Evolutionary conservation across 148 eudicot genomes (phyloP), one percentile per base, ranked within the genome.

Genomic region (Gaultheria prostrata): DNA sequence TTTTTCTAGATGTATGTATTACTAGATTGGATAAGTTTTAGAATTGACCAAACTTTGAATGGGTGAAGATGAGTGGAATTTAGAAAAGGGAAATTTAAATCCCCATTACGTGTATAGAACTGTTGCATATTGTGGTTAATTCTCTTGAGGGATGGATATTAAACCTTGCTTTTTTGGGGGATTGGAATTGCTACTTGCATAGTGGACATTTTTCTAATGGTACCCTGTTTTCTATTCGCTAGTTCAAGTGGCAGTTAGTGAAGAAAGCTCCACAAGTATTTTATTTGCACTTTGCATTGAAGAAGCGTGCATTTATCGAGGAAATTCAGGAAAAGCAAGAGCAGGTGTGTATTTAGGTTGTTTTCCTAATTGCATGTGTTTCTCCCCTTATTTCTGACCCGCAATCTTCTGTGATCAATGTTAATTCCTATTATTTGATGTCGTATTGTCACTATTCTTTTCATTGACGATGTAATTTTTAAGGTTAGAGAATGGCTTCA

Each of bases 401-500:
- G 43, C 20, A 76, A 39, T 8, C 24, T 35, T 35, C 21, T 35
- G 61, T 21, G 13, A 33, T 12, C 1, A n/a, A 9, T 81, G 35
- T 28, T 56, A 1, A 46, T 17, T 33, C 51, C 84, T 82, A 18
- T 28, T 48, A 48, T 81, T 70, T 30, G 30, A 82, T 49, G 63
- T 32, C n/a, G 13, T 57, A 54, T 18, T 46, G 71, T 80, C 82
- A 63, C 80, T 87, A 76, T 54, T 24, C 78, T 79, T 79, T 54
- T 63, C 45, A 32, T 80, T 85, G 82, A 59, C 17, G 18, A 63
- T 78, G 51, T 65, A 28, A 54, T 84, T 73, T 78, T 86, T 70
- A 91, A 96, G 99, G 97, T 97, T 85, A 94, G 85, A 91, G 99
- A 97, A 80, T 97, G 99, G 99, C 99, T 97, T 91, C 99, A 94